Conservation (phyloP, 2,329 filamentous ascomycete species). For the Cryphonectria radicalis region DNA sequence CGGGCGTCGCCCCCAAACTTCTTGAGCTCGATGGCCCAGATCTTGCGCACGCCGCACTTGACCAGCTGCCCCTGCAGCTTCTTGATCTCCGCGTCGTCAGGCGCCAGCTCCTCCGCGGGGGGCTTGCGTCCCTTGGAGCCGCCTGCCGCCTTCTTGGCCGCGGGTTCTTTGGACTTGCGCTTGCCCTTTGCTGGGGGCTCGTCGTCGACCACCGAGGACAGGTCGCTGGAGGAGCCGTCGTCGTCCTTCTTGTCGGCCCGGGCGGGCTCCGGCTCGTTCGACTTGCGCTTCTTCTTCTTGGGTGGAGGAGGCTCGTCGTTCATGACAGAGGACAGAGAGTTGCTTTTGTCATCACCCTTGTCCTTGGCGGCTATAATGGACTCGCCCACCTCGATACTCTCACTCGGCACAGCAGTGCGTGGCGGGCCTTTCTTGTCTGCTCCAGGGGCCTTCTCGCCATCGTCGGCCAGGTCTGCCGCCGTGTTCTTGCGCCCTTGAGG, state of each 20-base stretch:
- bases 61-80: constrained; percentile 82
- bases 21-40: constrained; percentile 87
- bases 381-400: constrained; percentile 7
- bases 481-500: constrained; percentile 30
- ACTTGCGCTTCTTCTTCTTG: constrained; percentile 43
- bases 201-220: constrained; percentile 83
- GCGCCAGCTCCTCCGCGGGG: constrained; percentile 46
- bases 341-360: constrained; percentile 44
- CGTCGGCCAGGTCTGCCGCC: constrained; percentile 38
- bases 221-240: constrained; percentile 62
- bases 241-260: constrained; percentile 34
- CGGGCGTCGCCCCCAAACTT: constrained; percentile 70
- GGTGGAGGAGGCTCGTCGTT: constrained; percentile 70
- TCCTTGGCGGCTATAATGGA: not conserved
- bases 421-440: constrained; percentile 30
- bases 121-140: constrained; percentile 33
- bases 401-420: constrained; percentile 8
- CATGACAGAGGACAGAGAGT: constrained; percentile 69
- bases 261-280: constrained; percentile 19
- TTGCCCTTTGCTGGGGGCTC: constrained; percentile 66
- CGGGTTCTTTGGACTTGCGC: constrained; percentile 52
- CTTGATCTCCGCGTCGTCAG: constrained; percentile 82
- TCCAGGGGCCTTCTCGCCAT: constrained; percentile 32
- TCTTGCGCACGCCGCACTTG: constrained; percentile 90
- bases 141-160: constrained; percentile 48